Evolutionary conservation across 1,284 basidiomycete genomes (phyloP).

Genomic region (Cryptococcus sp.): DNA sequence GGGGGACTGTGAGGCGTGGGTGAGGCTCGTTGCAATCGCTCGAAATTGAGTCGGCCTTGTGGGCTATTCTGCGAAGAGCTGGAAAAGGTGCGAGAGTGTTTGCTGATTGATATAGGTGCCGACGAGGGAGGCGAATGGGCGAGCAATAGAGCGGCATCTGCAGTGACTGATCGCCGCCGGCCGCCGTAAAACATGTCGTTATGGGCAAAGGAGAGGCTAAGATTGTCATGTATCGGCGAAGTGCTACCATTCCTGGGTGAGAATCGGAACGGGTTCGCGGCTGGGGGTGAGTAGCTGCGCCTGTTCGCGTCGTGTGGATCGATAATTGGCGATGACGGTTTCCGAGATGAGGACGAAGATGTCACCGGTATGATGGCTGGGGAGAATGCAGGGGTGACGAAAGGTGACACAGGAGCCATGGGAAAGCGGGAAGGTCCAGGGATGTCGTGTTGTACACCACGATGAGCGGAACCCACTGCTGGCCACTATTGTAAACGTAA

Average conservation of each 20-base stretch:
- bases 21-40: not conserved
- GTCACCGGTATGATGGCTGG: conserved; percentile 32
- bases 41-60: not conserved
- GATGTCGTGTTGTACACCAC: conserved; percentile 15
- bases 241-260: conserved; percentile 13
- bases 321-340: conserved; percentile 21
- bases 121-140: conserved; percentile 22
- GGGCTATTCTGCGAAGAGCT: conserved; percentile 12
- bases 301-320: conserved; percentile 15
- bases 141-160: conserved; percentile 10
- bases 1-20: conserved; percentile 10
- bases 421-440: conserved; percentile 32
- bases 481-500: conserved; percentile 40
- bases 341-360: conserved; percentile 14
- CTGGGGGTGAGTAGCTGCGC: conserved; percentile 12
- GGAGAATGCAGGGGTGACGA: conserved; percentile 47
- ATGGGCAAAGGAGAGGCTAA: not conserved
- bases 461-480: conserved; percentile 28
- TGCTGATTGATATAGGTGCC: conserved; percentile 18
- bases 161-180: conserved; percentile 25
- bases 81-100: conserved; percentile 23
- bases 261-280: conserved; percentile 8
- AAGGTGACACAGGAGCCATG: conserved; percentile 45
- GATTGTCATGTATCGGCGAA: conserved; percentile 7
- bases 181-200: conserved; percentile 12